These are phyloP conservation scores for Casaregolazyma lundiana DNA, from an alignment of 1,139 yeast species.

Conservation along the genomic window DNA sequence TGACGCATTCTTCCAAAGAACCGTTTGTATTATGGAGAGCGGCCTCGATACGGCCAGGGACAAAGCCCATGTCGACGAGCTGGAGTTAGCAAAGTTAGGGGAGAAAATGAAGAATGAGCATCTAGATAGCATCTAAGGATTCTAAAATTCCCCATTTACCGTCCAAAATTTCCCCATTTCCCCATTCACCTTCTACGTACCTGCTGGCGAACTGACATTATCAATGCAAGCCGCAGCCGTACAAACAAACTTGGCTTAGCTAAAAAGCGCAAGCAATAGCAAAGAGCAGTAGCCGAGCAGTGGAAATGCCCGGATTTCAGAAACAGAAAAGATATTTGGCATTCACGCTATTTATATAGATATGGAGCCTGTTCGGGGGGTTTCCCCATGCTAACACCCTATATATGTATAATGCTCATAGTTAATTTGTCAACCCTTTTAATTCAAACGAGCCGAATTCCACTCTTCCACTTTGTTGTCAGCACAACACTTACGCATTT, in stretches of 20 bases:
- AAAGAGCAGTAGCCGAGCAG: not conserved
- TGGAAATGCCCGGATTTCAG: too few relatives aligned
- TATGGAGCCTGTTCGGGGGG: too few relatives aligned
- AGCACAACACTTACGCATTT: not conserved
- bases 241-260: not conserved
- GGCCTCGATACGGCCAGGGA: slow-evolving; percentile 31
- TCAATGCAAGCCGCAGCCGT: not conserved
- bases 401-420: too few relatives aligned
- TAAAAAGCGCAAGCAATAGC: slow-evolving; percentile 1
- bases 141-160: too few relatives aligned
- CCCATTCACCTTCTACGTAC: not conserved
- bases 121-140: too few relatives aligned
- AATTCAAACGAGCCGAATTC: not conserved
- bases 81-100: slow-evolving; percentile 10
- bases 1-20: slow-evolving; percentile 31
- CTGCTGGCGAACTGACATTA: not conserved
- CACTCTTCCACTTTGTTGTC: not conserved
- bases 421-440: not conserved
- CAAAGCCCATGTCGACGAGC: slow-evolving; percentile 35
- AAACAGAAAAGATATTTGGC: not conserved
- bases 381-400: too few relatives aligned
- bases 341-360: too few relatives aligned
- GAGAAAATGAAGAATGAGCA: too few relatives aligned
- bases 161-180: not conserved
- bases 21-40: slow-evolving; percentile 29